phyloP scores from a whole-genome alignment of 1,284 basidiomycete species.

The Coniophora puteana region DNA sequence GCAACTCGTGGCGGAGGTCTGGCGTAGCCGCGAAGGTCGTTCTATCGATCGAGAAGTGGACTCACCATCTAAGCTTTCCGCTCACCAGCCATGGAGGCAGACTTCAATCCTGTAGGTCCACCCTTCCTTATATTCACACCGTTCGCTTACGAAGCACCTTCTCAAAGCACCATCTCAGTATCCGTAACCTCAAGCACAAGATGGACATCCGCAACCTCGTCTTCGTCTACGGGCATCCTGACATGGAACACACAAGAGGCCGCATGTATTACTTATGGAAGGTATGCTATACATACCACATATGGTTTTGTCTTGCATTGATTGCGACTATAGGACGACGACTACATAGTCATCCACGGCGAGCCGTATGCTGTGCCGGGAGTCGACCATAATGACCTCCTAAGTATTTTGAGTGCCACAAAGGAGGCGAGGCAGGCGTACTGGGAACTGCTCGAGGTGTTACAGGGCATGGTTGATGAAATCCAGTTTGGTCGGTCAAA shows the following conservation, averaged over 20 bases:
- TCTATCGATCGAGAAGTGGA: not conserved
- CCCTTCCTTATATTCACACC: not conserved
- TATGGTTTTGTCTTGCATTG: conserved; percentile 10
- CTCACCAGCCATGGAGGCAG: conserved; percentile 16
- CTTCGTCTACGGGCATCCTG: conserved; percentile 14
- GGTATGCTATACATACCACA: conserved; percentile 12
- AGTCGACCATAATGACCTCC: not conserved
- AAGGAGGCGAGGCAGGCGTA: conserved; percentile 20
- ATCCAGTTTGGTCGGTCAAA: conserved; percentile 40
- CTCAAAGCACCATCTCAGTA: conserved; percentile 2
- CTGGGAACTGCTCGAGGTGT: conserved; percentile 23
- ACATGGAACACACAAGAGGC: conserved; percentile 8
- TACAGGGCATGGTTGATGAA: conserved; percentile 34
- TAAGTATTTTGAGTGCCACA: not conserved
- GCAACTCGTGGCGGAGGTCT: too few species aligned
- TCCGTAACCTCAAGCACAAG: conserved; percentile 19
- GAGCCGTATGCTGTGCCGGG: conserved; percentile 23
- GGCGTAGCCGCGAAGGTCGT: too few species aligned
- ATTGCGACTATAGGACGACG: conserved; percentile 26
- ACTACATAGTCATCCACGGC: conserved; percentile 38
- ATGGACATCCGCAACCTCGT: conserved; percentile 22
- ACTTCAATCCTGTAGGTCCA: conserved; percentile 28
- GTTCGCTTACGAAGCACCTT: not conserved
- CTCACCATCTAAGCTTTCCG: too few species aligned
- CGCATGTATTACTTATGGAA: conserved; percentile 27